These are phyloP conservation scores for Dryadomyces quercus-mongolicae DNA, from an alignment of 2,329 filamentous ascomycete species.

Conservation along the genomic window DNA sequence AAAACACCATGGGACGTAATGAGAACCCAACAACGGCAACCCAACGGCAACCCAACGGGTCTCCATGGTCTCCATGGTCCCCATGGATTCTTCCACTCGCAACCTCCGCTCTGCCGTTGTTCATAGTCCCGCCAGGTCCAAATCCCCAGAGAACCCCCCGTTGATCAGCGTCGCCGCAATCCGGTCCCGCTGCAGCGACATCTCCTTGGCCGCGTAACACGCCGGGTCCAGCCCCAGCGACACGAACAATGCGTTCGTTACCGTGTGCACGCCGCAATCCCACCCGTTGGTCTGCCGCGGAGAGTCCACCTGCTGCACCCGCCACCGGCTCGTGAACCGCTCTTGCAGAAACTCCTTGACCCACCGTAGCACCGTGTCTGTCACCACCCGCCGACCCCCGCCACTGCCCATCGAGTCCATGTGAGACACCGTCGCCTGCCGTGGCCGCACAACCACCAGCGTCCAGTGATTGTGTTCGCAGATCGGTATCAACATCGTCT, in stretches of 20 bases:
- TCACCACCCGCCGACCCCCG: conserved; percentile 22
- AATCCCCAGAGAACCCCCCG: conserved; percentile 51
- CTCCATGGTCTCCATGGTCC: too few species aligned
- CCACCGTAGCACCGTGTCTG: conserved; percentile 37
- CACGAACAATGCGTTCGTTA: conserved; percentile 58
- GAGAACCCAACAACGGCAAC: too few species aligned
- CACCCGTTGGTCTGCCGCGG: conserved; percentile 52
- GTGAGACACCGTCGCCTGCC: conserved; percentile 49
- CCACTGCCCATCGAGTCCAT: conserved; percentile 52
- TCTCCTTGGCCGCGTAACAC: conserved; percentile 37
- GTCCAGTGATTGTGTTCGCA: conserved; percentile 59
- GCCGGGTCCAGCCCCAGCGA: conserved; percentile 41
- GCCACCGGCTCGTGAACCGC: conserved; percentile 44
- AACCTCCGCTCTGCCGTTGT: too few species aligned
- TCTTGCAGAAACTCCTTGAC: conserved; percentile 45
- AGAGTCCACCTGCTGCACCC: conserved; percentile 32
- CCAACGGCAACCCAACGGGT: too few species aligned
- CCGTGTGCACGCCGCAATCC: conserved; percentile 69
- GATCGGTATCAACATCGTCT: conserved; percentile 59
- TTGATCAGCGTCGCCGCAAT: conserved; percentile 57
- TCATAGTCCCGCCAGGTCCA: conserved; percentile 32
- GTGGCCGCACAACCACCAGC: conserved; percentile 52
- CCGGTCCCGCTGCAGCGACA: conserved; percentile 46
- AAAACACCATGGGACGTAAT: background rate
- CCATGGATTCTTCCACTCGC: background rate